Conservation (phyloP, 306 rosid genomes). For the Inga oerstediana region DNA sequence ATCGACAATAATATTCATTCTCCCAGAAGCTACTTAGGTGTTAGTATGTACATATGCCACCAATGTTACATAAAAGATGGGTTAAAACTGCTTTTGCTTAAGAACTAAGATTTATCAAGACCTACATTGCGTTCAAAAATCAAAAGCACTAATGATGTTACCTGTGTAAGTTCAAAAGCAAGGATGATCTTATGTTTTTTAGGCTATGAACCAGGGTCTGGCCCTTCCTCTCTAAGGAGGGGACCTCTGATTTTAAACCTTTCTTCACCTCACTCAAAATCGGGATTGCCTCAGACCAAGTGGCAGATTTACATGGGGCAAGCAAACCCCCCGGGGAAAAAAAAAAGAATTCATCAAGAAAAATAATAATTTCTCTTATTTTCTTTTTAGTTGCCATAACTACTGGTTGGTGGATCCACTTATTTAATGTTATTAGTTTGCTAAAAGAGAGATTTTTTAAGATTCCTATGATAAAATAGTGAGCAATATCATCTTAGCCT, state of each 20-base stretch:
- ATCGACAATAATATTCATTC: background rate
- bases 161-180: background rate
- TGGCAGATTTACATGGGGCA: background rate
- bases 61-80: background rate
- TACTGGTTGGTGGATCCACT: background rate
- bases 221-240: background rate
- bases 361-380: background rate
- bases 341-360: background rate
- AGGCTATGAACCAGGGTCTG: background rate
- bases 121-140: background rate
- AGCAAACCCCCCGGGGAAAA: no score
- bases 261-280: background rate
- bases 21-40: background rate
- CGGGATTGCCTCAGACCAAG: background rate
- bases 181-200: background rate
- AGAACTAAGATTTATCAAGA: background rate
- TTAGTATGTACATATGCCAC: background rate
- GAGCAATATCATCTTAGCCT: background rate
- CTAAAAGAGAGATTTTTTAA: slow-evolving; percentile 5
- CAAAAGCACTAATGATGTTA: background rate
- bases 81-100: background rate
- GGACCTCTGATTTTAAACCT: background rate
- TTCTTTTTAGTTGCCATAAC: background rate
- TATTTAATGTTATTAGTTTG: slow-evolving; percentile 1
- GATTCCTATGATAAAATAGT: background rate